Evolutionary conservation across 1,284 basidiomycete genomes (phyloP).

Genomic region (Laetiporus sulphureus): DNA sequence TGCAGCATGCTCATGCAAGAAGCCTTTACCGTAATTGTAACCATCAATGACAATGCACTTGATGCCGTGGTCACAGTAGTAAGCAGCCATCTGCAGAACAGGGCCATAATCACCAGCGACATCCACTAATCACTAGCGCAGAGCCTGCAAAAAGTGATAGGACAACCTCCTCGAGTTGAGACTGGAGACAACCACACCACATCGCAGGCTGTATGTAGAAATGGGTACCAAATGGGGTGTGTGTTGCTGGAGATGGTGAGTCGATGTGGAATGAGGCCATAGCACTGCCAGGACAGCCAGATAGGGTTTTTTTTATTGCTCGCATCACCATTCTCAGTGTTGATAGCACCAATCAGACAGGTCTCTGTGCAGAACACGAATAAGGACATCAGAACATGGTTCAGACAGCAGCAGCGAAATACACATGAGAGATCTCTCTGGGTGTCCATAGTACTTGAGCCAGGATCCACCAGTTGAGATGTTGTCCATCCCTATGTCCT

Average conservation of each 20-base stretch:
- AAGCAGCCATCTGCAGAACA: conserved; percentile 80
- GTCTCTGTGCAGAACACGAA: too few relatives aligned
- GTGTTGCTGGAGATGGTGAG: too few relatives aligned
- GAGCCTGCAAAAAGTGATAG: too few relatives aligned
- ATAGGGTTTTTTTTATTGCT: conserved; percentile 96
- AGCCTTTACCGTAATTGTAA: conserved; percentile 97
- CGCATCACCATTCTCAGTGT: conserved; percentile 89
- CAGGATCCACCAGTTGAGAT: conserved; percentile 96
- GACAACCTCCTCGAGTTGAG: too few relatives aligned
- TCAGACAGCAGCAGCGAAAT: too few relatives aligned
- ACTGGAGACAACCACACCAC: too few relatives aligned
- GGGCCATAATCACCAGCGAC: conserved; percentile 81
- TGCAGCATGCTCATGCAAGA: conserved; percentile 95
- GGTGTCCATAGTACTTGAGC: conserved; percentile 99
- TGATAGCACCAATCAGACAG: conserved; percentile 96
- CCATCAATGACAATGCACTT: conserved; percentile 95
- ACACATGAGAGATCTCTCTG: conserved; percentile 98
- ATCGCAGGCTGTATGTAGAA: too few relatives aligned
- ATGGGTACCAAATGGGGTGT: too few relatives aligned
- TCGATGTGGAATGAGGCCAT: too few relatives aligned
- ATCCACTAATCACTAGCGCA: too few relatives aligned
- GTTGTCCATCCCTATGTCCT: conserved; percentile 81
- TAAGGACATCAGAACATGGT: too few relatives aligned
- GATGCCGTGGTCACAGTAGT: conserved; percentile 85
- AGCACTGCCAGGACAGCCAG: too few relatives aligned